phyloP scores from a whole-genome alignment of 768 basidiomycete species.

The Dacryopinax primogenitus region DNA sequence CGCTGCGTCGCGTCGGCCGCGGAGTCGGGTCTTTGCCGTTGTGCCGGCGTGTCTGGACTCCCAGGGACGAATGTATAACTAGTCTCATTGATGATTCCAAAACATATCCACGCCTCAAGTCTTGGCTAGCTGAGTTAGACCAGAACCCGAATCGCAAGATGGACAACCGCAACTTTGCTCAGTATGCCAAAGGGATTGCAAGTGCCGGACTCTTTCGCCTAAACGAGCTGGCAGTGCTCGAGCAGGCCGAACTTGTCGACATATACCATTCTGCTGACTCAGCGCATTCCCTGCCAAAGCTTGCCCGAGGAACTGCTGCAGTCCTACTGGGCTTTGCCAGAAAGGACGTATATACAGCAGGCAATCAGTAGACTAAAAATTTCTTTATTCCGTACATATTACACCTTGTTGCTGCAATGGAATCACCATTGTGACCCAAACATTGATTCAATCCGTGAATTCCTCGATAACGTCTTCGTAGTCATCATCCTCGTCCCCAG shows the following conservation, averaged over 20 bases:
- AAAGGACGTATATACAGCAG: background rate
- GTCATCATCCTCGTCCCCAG: no score
- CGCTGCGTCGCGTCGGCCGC: background rate
- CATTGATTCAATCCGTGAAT: no score
- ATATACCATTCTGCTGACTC: background rate
- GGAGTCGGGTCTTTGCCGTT: no score
- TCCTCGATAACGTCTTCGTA: no score
- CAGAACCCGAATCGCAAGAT: background rate
- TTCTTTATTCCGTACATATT: background rate
- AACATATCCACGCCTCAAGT: background rate
- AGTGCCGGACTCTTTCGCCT: background rate
- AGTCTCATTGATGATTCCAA: slow-evolving; percentile 1
- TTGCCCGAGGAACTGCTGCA: background rate
- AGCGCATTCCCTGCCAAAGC: background rate
- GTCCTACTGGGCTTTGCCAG: background rate
- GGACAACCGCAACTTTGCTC: background rate
- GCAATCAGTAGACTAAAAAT: background rate
- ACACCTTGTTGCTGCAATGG: no score
- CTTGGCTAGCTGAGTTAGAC: background rate
- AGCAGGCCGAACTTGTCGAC: background rate
- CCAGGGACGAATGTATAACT: no score
- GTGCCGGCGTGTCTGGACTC: no score
- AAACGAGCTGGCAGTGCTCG: background rate
- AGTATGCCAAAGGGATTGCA: background rate
- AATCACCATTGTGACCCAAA: background rate